Percentiles rank a stretch among this genome's conserved stretches.
Evolutionary conservation across 2,329 filamentous ascomycete genomes (phyloP).

Genomic region (Trichoderma asperellum): DNA sequence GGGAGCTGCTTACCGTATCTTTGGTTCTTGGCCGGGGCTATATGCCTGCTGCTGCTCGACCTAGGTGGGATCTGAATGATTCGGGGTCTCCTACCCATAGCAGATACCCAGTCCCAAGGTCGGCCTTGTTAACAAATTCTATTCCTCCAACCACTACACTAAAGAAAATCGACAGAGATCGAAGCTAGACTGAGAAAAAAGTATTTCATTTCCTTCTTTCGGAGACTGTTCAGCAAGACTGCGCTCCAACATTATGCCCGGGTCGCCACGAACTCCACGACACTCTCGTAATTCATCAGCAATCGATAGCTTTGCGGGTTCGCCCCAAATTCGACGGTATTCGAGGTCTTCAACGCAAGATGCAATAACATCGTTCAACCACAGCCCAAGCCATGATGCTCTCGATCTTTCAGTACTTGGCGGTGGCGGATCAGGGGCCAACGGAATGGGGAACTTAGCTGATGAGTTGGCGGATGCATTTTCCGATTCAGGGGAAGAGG

Average conservation of each 20-base stretch:
- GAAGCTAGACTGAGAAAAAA: not conserved
- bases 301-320: slow-evolving; percentile 54
- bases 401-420: slow-evolving; percentile 53
- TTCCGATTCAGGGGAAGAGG: slow-evolving; percentile 66
- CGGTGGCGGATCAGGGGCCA: slow-evolving; percentile 48
- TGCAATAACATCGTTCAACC: slow-evolving; percentile 52
- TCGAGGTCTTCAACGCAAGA: slow-evolving; percentile 58
- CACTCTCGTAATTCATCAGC: slow-evolving; percentile 63
- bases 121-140: not conserved
- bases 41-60: slow-evolving; percentile 3
- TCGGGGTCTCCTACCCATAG: slow-evolving; percentile 5
- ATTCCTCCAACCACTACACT: not conserved
- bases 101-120: not conserved
- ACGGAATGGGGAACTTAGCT: slow-evolving; percentile 75
- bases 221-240: slow-evolving; percentile 11
- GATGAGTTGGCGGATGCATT: slow-evolving; percentile 79
- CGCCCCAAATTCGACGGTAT: slow-evolving; percentile 52
- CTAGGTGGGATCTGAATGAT: not conserved
- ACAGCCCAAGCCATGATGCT: slow-evolving; percentile 54
- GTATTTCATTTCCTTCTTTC: not conserved
- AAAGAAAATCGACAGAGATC: not conserved
- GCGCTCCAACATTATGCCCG: slow-evolving; percentile 38
- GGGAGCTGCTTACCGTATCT: slow-evolving; percentile 25
- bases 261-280: slow-evolving; percentile 58
- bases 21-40: slow-evolving; percentile 15